phyloP scores from a whole-genome alignment of 2,329 filamentous ascomycete species.

The Trichoderma endophyticum region DNA sequence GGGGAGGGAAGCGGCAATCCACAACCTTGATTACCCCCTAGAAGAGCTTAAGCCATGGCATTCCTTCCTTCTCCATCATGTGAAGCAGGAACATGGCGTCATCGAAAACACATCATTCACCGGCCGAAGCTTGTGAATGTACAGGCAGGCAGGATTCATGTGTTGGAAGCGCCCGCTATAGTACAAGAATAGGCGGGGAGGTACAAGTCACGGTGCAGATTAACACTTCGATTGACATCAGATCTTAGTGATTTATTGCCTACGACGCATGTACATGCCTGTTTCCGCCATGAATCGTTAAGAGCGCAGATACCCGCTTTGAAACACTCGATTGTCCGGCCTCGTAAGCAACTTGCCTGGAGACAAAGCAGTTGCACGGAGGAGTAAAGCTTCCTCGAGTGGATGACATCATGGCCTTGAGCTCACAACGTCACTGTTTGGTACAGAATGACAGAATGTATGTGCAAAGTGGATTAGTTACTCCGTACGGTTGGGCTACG shows the following conservation, averaged over 20 bases:
- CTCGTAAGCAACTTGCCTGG: background rate
- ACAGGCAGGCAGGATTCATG: background rate
- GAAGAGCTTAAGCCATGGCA: slow-evolving; percentile 5
- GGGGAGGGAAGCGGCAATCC: background rate
- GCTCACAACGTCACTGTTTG: background rate
- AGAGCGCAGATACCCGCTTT: background rate
- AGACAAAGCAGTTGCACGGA: background rate
- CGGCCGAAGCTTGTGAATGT: background rate
- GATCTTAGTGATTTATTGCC: background rate
- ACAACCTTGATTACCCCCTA: background rate
- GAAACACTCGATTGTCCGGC: background rate
- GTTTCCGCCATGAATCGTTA: background rate
- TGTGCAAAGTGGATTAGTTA: background rate
- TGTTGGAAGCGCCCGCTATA: background rate
- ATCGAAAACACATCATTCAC: slow-evolving; percentile 1
- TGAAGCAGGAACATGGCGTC: slow-evolving; percentile 20
- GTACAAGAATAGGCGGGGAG: background rate
- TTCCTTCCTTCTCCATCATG: slow-evolving; percentile 8
- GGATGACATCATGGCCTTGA: slow-evolving; percentile 13
- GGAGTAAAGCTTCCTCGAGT: background rate
- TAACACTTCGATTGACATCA: background rate
- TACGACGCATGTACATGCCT: background rate
- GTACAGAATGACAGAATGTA: background rate
- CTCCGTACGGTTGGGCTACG: background rate
- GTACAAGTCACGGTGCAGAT: background rate